Evolutionary conservation across 108 stramenopile species (phyloP).

Genomic region (Skeletonema marinoi): DNA sequence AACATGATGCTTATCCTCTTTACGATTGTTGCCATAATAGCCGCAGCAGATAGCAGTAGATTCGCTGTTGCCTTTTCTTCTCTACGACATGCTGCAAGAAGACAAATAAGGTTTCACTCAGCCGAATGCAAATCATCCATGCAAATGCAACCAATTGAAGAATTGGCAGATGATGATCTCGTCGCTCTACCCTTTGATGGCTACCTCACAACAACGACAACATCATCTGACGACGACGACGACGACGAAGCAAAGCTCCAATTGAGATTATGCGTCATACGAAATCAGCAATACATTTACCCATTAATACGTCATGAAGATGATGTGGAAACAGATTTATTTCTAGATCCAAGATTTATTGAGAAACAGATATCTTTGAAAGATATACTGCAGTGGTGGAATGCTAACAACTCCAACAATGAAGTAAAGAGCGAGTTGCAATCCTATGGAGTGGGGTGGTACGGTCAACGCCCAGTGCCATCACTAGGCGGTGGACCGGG

Average conservation of each 20-base stretch:
- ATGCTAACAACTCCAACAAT: neutral
- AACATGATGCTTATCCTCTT: too few species aligned
- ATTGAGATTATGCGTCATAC: slow-evolving; percentile 26
- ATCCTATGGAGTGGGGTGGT: slow-evolving; percentile 54
- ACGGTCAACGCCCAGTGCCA: slow-evolving; percentile 71
- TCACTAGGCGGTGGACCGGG: slow-evolving; percentile 6
- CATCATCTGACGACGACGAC: too few species aligned
- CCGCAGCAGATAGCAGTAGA: too few species aligned
- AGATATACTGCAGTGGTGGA: neutral
- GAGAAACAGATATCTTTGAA: slow-evolving; percentile 28
- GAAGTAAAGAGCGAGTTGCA: neutral
- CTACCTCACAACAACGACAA: neutral
- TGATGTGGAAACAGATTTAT: slow-evolving; percentile 66
- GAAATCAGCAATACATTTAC: slow-evolving; percentile 17
- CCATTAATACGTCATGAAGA: slow-evolving; percentile 62
- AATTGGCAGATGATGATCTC: slow-evolving; percentile 29
- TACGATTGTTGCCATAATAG: too few species aligned
- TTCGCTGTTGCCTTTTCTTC: too few species aligned
- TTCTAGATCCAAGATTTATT: slow-evolving; percentile 54
- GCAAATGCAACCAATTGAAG: slow-evolving; percentile 6
- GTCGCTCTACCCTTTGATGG: slow-evolving; percentile 21
- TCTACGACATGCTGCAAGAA: too few species aligned
- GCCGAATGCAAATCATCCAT: neutral
- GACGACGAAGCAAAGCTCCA: neutral
- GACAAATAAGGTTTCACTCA: too few species aligned